Percentiles rank a stretch among this genome's conserved stretches.
phyloP scores from a whole-genome alignment of 2,329 filamentous ascomycete species.

The Raffaelea arxii region DNA sequence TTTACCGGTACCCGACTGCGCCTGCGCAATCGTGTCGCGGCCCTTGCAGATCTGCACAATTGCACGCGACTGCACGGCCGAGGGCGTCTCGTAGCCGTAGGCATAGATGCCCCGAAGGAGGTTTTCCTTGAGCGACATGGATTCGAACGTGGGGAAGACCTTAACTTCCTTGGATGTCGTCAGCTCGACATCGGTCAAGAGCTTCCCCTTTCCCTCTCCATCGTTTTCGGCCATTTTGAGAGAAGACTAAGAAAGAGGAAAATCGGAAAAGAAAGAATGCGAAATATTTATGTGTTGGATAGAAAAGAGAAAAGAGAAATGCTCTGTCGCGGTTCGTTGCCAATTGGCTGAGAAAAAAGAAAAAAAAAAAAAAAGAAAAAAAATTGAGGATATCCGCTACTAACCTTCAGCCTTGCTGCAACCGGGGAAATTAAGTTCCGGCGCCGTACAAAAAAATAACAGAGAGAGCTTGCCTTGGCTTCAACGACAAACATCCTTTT shows the following conservation, averaged over 20 bases:
- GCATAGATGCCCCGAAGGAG: constrained; percentile 95
- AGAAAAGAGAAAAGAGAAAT: too few relatives aligned
- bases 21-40: constrained; percentile 84
- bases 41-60: constrained; percentile 73
- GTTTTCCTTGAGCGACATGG: constrained; percentile 95
- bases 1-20: constrained; percentile 93
- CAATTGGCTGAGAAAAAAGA: too few relatives aligned
- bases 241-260: too few relatives aligned
- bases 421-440: constrained; percentile 9
- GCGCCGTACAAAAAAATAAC: background rate
- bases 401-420: constrained; percentile 8
- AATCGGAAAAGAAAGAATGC: too few relatives aligned
- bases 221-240: constrained; percentile 68
- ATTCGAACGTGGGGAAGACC: constrained; percentile 86
- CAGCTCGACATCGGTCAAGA: constrained; percentile 97
- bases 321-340: too few relatives aligned
- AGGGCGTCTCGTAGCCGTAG: constrained; percentile 82
- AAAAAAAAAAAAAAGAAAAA: too few relatives aligned
- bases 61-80: constrained; percentile 77
- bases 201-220: constrained; percentile 41
- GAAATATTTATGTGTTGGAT: too few relatives aligned
- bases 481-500: background rate
- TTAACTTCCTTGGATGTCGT: constrained; percentile 96
- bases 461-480: background rate
- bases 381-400: constrained; percentile 6